Base-by-base conservation (phyloP, 106 monocot species). In the Triglochin maritima region DNA sequence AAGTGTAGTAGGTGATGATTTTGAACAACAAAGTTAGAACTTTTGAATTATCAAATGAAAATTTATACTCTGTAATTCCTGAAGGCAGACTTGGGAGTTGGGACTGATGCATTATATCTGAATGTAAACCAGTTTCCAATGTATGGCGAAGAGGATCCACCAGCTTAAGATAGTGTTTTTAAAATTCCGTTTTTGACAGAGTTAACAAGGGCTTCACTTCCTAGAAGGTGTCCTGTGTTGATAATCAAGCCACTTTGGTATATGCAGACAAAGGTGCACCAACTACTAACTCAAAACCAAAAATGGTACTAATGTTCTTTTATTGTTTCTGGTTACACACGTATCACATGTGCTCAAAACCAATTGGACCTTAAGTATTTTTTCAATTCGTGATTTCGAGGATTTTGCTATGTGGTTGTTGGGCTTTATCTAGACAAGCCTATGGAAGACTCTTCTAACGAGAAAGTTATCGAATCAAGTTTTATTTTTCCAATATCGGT, bases 141-240 rank as follows among this genome's bases (percentile, higher is more conserved):
- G 71, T 78, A 73, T 68, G 62, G 29, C 56, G 59, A 67, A 60
- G 78, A 79, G 60, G 57, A 72, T 75, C 63, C 68, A 17, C 78
- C 68, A 52, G 67, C 67, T 29, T 79, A 48, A 68, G 86, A 85
- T 50, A 84, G 86, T 66, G 84, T 91, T 75, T 65, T 69, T 69
- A 91, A 96, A 81, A 84, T 96, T 84, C 91, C 91, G n/a, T 86
- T 96, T 53, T 83, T 88, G 51, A 96, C 96, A 7, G 76, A 81
- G 67, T 88, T 84, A 59, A 86, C 88, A 48, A 82, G 60, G 74
- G 87, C 88, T 71, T 86, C 96, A 42, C 86, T 87, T 58, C 96
- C 96, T 72, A 91, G 88, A 49, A 85, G 86, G 70, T 65, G 71
- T 0, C 85, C 16, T 62, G 67, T 49, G 50, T 9, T n/a, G 66